These are phyloP conservation scores for Peronospora belbahrii DNA, from an alignment of 352 stramenopile species.

Conservation along the genomic window DNA sequence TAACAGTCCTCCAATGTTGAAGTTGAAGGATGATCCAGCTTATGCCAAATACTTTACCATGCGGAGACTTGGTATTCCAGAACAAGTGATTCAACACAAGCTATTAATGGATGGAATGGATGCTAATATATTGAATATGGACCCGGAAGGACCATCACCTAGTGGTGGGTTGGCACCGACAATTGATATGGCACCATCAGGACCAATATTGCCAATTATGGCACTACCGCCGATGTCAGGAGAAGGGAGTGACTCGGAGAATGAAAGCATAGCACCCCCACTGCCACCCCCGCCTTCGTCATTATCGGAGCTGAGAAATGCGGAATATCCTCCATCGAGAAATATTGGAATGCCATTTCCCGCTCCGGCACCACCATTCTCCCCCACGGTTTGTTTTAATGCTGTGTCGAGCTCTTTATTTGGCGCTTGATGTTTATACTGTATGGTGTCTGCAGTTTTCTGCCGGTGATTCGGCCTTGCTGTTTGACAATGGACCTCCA, in stretches of 20 bases:
- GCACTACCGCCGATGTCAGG: constrained; percentile 15
- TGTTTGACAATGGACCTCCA: constrained; percentile 45
- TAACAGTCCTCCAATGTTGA: constrained; percentile 40
- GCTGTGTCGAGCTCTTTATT: neutral
- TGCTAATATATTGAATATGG: constrained; percentile 62
- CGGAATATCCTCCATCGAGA: constrained; percentile 19
- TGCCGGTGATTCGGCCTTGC: constrained; percentile 32
- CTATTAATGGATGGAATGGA: constrained; percentile 75
- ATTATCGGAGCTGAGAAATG: constrained; percentile 10
- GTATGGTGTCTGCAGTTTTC: constrained; percentile 37
- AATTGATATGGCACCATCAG: constrained; percentile 20
- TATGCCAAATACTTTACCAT: constrained; percentile 87
- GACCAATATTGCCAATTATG: constrained; percentile 33
- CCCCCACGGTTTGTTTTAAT: constrained; percentile 41
- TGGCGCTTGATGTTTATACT: neutral
- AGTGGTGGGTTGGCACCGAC: constrained; percentile 34
- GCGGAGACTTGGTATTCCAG: constrained; percentile 60
- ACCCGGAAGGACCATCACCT: constrained; percentile 68
- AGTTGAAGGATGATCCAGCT: constrained; percentile 75
- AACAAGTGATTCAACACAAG: constrained; percentile 71
- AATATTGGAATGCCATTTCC: constrained; percentile 54
- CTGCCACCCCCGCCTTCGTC: constrained; percentile 26
- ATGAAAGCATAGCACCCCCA: constrained; percentile 20
- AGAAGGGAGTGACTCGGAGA: constrained; percentile 18
- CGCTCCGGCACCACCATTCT: constrained; percentile 36